Evolutionary conservation across 1,139 yeast species (phyloP), one percentile per base, ranked within the genome.

Genomic region (Zygoascus sp.): DNA sequence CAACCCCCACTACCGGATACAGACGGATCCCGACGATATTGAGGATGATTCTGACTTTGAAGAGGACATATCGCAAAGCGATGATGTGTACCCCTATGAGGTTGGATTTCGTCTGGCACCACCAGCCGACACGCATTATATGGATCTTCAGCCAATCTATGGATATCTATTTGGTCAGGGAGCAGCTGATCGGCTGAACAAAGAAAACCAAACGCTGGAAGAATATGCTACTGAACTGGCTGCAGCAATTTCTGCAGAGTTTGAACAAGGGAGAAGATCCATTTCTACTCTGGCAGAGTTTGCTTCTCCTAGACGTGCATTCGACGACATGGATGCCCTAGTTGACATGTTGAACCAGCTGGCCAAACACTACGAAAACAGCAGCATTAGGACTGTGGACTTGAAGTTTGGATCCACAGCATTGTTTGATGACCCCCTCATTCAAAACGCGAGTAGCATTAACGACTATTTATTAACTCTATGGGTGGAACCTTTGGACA

Each of bases 281-380:
- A 42, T 32, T 38, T 32, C 45, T 22, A 45, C 53, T 11, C 49
- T 56, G 19, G 32, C 32, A 15, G 58, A 55, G 21, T 38, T 55
- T 11, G 42, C 30, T 6, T 30, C 32, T 3, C 50, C 53, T n/a
- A 15, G 20, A 23, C 13, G 11, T 22, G 8, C 54, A 2, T 57
- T 74, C 2, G 49, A 56, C 2, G 70, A 72, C 41, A 49, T 74
- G 3, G 57, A 58, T 1, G 81, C 78, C 53, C 62, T 77, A 32
- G 79, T 76, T 46, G 66, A 73, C 19, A 75, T 80, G 81, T 51
- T 79, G 21, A 67, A 64, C 2, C 82, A 80, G 52, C 59, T 80
- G 28, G 58, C 62, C 16, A 64, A 57, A 1, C 73, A 69, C 52
- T 74, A 68, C 53, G 53, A 57, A 4, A 52, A 59, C 2, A 64